Percentiles rank a stretch among this genome's conserved stretches.
These are phyloP conservation scores for Talaromyces sp. DNA, from an alignment of 2,329 filamentous ascomycete species.

Conservation along the genomic window DNA sequence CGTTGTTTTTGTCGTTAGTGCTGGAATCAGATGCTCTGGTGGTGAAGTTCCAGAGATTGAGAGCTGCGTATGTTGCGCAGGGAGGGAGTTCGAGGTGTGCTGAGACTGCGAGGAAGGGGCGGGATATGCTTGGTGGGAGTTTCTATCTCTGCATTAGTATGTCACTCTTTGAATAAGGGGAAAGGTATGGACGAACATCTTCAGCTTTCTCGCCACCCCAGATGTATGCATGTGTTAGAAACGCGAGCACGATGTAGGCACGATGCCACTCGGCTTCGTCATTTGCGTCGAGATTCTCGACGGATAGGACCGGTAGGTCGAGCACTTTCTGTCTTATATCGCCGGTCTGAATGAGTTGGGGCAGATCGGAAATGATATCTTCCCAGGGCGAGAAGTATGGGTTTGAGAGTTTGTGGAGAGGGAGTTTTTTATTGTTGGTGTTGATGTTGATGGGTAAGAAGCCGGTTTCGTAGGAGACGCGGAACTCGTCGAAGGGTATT, in stretches of 20 bases:
- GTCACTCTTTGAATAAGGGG: background rate
- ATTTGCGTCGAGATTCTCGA: conserved; percentile 62
- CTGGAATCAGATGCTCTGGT: conserved; percentile 15
- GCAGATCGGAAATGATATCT: conserved; percentile 54
- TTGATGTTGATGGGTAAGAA: conserved; percentile 70
- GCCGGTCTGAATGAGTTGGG: conserved; percentile 60
- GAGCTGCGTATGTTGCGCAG: conserved; percentile 45
- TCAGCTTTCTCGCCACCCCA: conserved; percentile 74
- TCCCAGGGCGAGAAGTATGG: conserved; percentile 84
- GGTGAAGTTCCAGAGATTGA: conserved; percentile 44
- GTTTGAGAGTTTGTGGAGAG: conserved; percentile 71
- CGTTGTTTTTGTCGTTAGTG: background rate
- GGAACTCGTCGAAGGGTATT: conserved; percentile 64
- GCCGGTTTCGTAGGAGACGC: conserved; percentile 60
- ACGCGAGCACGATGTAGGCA: conserved; percentile 72
- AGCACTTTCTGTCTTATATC: conserved; percentile 74
- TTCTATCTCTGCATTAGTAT: conserved; percentile 26
- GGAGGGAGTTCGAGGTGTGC: conserved; percentile 39
- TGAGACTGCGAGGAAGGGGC: conserved; percentile 40
- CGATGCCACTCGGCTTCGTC: conserved; percentile 84
- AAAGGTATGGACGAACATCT: conserved; percentile 57
- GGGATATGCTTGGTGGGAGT: conserved; percentile 38
- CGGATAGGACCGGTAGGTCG: conserved; percentile 73
- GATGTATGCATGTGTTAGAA: conserved; percentile 76
- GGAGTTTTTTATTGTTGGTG: conserved; percentile 43